Conservation (phyloP, 805 yeast genomes). For the Zygotorulaspora florentina region DNA sequence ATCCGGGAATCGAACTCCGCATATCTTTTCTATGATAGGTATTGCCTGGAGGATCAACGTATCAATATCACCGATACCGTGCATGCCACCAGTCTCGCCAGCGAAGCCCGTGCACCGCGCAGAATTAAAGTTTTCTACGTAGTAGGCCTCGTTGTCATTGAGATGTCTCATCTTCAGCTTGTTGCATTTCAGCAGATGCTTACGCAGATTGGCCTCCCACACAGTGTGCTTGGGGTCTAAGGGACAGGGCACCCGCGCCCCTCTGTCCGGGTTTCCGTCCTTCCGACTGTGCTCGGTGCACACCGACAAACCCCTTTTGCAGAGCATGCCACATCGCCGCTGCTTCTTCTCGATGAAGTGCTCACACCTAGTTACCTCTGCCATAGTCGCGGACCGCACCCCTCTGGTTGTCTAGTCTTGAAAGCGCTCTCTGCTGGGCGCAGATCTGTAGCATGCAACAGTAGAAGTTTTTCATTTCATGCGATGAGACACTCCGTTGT, state of each 20-base stretch:
- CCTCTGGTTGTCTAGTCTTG: background rate
- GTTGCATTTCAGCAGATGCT: conserved; percentile 62
- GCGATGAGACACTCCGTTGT: background rate
- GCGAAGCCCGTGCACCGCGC: conserved; percentile 5
- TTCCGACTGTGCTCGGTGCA: conserved; percentile 64
- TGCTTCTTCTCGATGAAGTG: conserved; percentile 25
- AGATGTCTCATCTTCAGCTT: conserved; percentile 36
- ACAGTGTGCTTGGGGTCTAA: conserved; percentile 71
- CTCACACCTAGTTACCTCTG: conserved; percentile 22
- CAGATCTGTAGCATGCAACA: too few relatives aligned
- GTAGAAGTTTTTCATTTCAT: background rate
- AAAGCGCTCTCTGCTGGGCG: background rate
- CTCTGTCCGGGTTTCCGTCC: conserved; percentile 2
- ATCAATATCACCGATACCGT: conserved; percentile 9
- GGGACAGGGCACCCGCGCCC: conserved; percentile 63
- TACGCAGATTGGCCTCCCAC: conserved; percentile 52
- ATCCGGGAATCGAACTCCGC: conserved; percentile 36
- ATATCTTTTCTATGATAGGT: conserved; percentile 36
- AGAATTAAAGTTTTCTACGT: conserved; percentile 43
- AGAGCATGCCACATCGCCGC: conserved; percentile 34
- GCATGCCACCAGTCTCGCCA: conserved; percentile 2
- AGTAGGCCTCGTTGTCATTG: conserved; percentile 48
- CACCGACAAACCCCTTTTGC: conserved; percentile 14
- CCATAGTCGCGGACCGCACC: background rate
- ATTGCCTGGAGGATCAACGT: conserved; percentile 30